Evolutionary conservation across 331 rosid genomes (phyloP).

Genomic region (Dryas integrifolia): DNA sequence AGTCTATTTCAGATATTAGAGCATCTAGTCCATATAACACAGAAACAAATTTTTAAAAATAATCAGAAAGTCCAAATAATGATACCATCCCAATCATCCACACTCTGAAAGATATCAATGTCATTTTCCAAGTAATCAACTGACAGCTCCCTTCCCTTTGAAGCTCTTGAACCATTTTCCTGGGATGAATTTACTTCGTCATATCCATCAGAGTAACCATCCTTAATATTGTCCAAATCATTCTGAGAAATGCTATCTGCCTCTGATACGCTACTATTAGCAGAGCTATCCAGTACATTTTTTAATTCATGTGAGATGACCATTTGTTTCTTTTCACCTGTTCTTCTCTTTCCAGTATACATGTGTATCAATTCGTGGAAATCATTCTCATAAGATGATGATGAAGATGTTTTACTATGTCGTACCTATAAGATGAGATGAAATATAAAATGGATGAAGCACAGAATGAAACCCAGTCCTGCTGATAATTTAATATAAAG

Average conservation of each 20-base stretch:
- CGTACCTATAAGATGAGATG: constrained; percentile 48
- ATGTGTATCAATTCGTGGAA: constrained; percentile 53
- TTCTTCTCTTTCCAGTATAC: constrained; percentile 46
- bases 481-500: neutral
- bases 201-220: constrained; percentile 36
- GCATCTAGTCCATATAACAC: neutral
- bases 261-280: constrained; percentile 34
- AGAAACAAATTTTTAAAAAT: constrained; percentile 6
- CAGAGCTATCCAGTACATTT: constrained; percentile 36
- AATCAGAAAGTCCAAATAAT: neutral
- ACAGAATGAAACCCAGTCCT: neutral
- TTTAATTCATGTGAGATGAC: constrained; percentile 34
- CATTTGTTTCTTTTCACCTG: constrained; percentile 40
- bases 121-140: constrained; percentile 83
- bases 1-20: neutral
- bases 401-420: constrained; percentile 68
- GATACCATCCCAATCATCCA: constrained; percentile 80
- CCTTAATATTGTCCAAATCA: constrained; percentile 43
- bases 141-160: constrained; percentile 57
- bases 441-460: constrained; percentile 9
- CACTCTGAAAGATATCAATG: constrained; percentile 56
- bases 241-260: constrained; percentile 37
- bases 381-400: constrained; percentile 64
- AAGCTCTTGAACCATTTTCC: constrained; percentile 28
- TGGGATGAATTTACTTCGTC: constrained; percentile 33